phyloP scores from a whole-genome alignment of 2,329 filamentous ascomycete genomes.

The Beauveria australis region DNA sequence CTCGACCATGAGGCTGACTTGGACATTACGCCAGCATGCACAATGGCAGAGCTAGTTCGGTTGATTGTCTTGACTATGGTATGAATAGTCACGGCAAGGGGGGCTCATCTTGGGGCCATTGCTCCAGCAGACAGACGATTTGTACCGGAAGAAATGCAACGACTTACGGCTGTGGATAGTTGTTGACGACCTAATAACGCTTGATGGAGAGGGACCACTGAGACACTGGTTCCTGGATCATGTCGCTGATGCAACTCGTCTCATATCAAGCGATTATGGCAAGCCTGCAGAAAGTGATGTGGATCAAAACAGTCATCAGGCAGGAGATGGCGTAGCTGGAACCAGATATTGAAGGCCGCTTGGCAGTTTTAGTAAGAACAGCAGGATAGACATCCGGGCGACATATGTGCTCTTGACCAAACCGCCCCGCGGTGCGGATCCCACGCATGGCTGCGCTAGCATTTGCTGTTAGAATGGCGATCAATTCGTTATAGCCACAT shows the following conservation, averaged over 20 bases:
- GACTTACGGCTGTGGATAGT: conserved; percentile 14
- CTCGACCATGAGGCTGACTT: background rate
- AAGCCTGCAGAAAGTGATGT: conserved; percentile 8
- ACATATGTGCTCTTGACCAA: background rate
- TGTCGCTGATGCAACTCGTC: conserved; percentile 1
- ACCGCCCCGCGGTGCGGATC: background rate
- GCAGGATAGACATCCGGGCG: background rate
- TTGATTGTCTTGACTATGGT: conserved; percentile 10
- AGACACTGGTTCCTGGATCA: conserved; percentile 12
- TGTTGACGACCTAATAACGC: conserved; percentile 13
- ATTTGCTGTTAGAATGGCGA: background rate
- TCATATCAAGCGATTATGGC: conserved; percentile 11
- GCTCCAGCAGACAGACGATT: background rate
- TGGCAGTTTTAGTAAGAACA: background rate
- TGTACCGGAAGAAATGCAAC: conserved; percentile 5
- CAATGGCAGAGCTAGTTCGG: conserved; percentile 14
- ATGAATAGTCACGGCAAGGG: conserved; percentile 9
- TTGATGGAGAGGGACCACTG: background rate
- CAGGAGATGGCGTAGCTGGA: conserved; percentile 12
- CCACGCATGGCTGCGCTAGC: background rate
- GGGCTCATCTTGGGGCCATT: background rate
- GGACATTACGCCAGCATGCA: background rate
- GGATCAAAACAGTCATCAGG: conserved; percentile 11
- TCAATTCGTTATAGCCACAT: background rate
- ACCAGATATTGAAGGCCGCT: conserved; percentile 2